A percentile compares a stretch with the other conserved stretches of the same genome.
Conservation (phyloP, 163 green algal species). For the Coccomyxa subellipsoidea region DNA sequence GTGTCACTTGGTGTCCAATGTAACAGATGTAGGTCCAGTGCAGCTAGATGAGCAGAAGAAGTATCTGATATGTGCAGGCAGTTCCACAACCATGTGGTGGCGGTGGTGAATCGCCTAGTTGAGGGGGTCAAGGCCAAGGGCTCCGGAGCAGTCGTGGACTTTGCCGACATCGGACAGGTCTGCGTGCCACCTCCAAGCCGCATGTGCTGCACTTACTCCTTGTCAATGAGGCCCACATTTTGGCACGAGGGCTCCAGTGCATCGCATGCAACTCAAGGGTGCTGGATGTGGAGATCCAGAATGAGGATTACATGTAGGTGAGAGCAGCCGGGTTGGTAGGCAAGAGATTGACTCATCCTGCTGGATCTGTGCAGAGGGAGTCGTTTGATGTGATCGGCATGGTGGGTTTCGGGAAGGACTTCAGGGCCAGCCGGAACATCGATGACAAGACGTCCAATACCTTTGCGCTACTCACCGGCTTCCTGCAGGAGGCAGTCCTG, state of each 20-base stretch:
- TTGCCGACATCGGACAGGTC: conserved; percentile 28
- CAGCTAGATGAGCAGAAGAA: too few species aligned
- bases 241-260: too few species aligned
- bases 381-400: conserved; percentile 2
- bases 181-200: conserved; percentile 3
- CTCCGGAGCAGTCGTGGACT: conserved; percentile 28
- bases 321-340: too few species aligned
- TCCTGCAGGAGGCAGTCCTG: neutral
- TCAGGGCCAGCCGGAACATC: neutral
- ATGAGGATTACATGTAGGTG: too few species aligned
- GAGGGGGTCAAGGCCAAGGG: neutral
- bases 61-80: neutral
- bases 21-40: too few species aligned
- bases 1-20: too few species aligned
- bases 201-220: too few species aligned
- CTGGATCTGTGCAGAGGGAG: neutral
- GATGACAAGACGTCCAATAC: neutral
- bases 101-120: neutral
- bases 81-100: conserved; percentile 13
- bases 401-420: conserved; percentile 3
- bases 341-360: too few species aligned
- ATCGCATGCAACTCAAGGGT: too few species aligned
- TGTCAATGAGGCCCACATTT: too few species aligned
- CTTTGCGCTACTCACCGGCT: neutral
- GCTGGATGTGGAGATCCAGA: too few species aligned